These are phyloP conservation scores for Penicillium fimorum DNA, from an alignment of 495 filamentous ascomycete genomes.

Conservation along the genomic window DNA sequence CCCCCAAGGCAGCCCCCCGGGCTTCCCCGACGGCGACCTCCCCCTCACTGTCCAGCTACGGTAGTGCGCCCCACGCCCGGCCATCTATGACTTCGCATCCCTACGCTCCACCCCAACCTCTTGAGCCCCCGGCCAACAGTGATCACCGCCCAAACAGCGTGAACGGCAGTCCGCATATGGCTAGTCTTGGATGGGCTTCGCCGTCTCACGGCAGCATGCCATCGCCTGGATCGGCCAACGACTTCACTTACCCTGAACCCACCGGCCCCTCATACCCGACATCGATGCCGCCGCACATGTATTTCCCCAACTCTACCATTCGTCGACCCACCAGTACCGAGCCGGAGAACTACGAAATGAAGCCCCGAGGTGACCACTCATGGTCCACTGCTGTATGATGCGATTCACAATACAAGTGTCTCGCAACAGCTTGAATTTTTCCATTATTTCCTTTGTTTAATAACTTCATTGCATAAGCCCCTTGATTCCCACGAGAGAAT, in stretches of 20 bases:
- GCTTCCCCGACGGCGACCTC: constrained; percentile 63
- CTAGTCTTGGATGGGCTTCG: constrained; percentile 70
- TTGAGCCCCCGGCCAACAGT: constrained; percentile 82
- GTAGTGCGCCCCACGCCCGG: constrained; percentile 54
- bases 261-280: constrained; percentile 52
- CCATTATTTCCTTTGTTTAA: constrained; percentile 22
- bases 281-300: constrained; percentile 64
- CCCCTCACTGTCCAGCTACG: constrained; percentile 57
- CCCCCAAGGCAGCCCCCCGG: constrained; percentile 71
- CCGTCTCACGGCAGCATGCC: constrained; percentile 62
- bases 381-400: constrained; percentile 46
- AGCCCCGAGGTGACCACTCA: constrained; percentile 44
- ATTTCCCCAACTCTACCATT: constrained; percentile 60
- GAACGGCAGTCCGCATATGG: constrained; percentile 70
- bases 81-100: constrained; percentile 81
- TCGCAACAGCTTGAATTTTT: constrained; percentile 12
- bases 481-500: constrained; percentile 29
- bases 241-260: constrained; percentile 71
- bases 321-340: constrained; percentile 70
- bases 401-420: constrained; percentile 3
- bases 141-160: constrained; percentile 69
- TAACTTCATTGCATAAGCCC: constrained; percentile 21
- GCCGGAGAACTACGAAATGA: constrained; percentile 65
- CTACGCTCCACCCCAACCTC: constrained; percentile 78
- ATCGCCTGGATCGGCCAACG: constrained; percentile 63